A percentile compares a stretch with the other conserved stretches of the same genome.
Conservation (phyloP, 164 flowering plant species). For the Akebia trifoliata region DNA sequence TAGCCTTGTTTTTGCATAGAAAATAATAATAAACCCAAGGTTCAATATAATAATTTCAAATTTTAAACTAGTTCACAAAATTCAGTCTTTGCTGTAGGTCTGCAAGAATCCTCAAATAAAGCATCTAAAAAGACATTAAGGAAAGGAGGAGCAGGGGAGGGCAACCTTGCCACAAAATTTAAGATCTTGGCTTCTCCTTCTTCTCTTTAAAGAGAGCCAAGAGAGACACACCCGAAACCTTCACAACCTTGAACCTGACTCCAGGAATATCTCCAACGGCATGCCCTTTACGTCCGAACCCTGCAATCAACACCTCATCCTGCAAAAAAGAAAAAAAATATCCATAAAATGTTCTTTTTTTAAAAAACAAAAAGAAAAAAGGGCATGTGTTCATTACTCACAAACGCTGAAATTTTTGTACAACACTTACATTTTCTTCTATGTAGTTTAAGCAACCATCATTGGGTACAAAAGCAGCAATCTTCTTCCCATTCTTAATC, state of each 20-base stretch:
- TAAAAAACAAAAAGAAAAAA: too few species aligned
- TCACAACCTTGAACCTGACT: slow-evolving; percentile 80
- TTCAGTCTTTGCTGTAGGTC: slow-evolving; percentile 6
- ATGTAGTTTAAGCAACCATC: slow-evolving; percentile 89
- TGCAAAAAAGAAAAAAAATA: slow-evolving; percentile 12
- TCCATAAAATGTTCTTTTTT: too few species aligned
- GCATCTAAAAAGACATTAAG: neutral
- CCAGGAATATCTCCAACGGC: slow-evolving; percentile 93
- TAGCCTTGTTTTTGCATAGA: neutral
- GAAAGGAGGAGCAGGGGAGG: neutral
- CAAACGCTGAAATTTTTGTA: too few species aligned
- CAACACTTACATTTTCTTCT: slow-evolving; percentile 65
- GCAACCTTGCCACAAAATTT: slow-evolving; percentile 16
- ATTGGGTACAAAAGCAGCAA: slow-evolving; percentile 84
- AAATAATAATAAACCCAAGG: neutral
- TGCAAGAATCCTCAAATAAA: slow-evolving; percentile 7
- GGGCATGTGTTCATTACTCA: too few species aligned
- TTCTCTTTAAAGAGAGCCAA: slow-evolving; percentile 82
- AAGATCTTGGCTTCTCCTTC: slow-evolving; percentile 87
- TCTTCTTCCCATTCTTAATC: slow-evolving; percentile 83
- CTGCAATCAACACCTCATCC: slow-evolving; percentile 90
- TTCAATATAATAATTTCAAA: slow-evolving; percentile 14
- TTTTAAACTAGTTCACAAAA: slow-evolving; percentile 13
- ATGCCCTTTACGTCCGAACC: slow-evolving; percentile 83
- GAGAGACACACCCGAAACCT: slow-evolving; percentile 80